Base-by-base conservation (phyloP, 345 rosid species). In the Anacardium occidentale region DNA sequence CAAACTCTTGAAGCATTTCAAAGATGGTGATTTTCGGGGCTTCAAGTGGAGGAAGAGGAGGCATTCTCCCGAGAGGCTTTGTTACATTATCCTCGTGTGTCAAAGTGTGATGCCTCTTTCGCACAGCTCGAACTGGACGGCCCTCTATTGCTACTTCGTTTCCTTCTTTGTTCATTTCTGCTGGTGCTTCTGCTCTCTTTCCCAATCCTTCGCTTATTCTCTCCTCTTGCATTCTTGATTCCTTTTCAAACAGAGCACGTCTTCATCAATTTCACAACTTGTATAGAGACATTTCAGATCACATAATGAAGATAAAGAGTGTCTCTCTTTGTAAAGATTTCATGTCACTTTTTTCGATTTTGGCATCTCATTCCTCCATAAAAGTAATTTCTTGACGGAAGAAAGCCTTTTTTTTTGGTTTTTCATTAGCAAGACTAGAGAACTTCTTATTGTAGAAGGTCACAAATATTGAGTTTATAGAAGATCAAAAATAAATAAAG, bases 31-130 rank as follows among this genome's bases (percentile, higher is more conserved):
- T 45, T 59, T 80, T 69, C 32, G 82, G 81, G 62, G 76, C 24
- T 2, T 75, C 77, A 0, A 72, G 75, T 22, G 74, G 75, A 62
- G 79, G 80, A 22, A 71, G 77, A 4, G 84, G 67, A 34, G 87
- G 79, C 75, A 69, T 75, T 65, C 78, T 81, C 34, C 77, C 53
- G 4, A 62, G 68, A 29, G 84, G 82, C 34, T 78, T 71, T 48
- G 62, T 64, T 2, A 21, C 14, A 29, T 75, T 54, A 20, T 86
- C 83, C 9, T 80, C 86, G 2, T 71, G 69, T 34, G 85, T 83
- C 32, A 85, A 86, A 2, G 77, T 79, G 75, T 87, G 91, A 22
- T 89, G 94, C 83, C 91, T 85, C 76, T 89, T 89, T 2, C 94
- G 87, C 67, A 83, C 85, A 8, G 84, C 83, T 66, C 77, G 78